A percentile compares a stretch with the other conserved stretches of the same genome.
These are phyloP conservation scores for Lumnitzera racemosa DNA, from an alignment of 345 rosid genomes.

Conservation along the genomic window DNA sequence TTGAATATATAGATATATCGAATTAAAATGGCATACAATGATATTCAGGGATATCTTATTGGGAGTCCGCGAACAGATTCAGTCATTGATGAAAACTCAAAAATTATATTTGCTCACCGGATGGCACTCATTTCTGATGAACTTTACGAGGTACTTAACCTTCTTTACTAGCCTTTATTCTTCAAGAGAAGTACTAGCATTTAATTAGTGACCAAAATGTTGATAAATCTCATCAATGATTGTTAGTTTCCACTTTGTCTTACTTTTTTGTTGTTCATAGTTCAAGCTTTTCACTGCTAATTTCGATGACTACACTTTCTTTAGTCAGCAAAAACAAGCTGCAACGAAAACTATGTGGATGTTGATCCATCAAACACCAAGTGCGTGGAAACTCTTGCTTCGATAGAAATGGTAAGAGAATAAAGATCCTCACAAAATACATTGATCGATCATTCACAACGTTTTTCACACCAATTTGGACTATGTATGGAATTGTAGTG, in stretches of 20 bases:
- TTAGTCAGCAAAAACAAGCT: slow-evolving; percentile 15
- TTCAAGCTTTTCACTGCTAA: too few relatives aligned
- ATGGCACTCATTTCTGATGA: slow-evolving; percentile 24
- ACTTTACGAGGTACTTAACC: slow-evolving; percentile 15
- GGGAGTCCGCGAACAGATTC: slow-evolving; percentile 26
- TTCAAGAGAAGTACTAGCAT: too few relatives aligned
- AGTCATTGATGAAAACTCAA: slow-evolving; percentile 15
- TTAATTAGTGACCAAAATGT: neutral
- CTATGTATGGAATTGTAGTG: slow-evolving; percentile 11
- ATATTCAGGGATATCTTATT: slow-evolving; percentile 19
- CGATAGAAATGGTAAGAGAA: slow-evolving; percentile 13
- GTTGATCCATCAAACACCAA: slow-evolving; percentile 15
- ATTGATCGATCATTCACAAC: neutral
- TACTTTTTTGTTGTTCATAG: too few relatives aligned
- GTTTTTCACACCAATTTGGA: neutral
- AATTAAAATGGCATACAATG: neutral
- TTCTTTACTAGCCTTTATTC: neutral
- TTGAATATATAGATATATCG: neutral
- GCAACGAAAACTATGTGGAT: slow-evolving; percentile 18
- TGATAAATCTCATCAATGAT: too few relatives aligned
- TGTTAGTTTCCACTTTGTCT: too few relatives aligned
- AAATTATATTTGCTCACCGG: slow-evolving; percentile 21
- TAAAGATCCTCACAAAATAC: neutral
- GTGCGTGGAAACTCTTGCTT: slow-evolving; percentile 17
- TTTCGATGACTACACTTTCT: too few relatives aligned